Evolutionary conservation across 1,139 yeast species (phyloP).

Genomic region (Yamadazyma dendronema): DNA sequence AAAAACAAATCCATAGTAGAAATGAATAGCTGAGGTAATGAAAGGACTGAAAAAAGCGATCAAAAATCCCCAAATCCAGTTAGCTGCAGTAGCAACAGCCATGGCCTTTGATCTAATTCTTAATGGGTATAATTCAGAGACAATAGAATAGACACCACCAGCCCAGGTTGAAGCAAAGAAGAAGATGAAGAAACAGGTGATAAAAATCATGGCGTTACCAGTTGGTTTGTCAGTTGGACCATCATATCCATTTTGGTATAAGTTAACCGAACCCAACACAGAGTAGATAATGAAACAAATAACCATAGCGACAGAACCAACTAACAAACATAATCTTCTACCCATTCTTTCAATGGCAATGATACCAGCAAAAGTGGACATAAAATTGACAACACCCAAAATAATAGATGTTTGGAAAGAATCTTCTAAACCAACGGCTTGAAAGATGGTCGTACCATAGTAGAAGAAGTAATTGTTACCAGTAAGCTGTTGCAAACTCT

Average conservation of each 20-base stretch:
- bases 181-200: conserved; percentile 75
- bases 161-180: conserved; percentile 87
- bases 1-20: conserved; percentile 70
- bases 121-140: conserved; percentile 76
- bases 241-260: conserved; percentile 51
- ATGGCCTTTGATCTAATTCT: conserved; percentile 79
- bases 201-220: conserved; percentile 72
- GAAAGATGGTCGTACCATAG: conserved; percentile 76
- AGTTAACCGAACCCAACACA: conserved; percentile 53
- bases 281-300: conserved; percentile 60
- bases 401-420: conserved; percentile 75
- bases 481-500: conserved; percentile 72
- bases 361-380: conserved; percentile 66
- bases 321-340: conserved; percentile 63
- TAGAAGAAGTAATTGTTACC: conserved; percentile 83
- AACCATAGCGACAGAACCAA: conserved; percentile 48
- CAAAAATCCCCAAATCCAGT: conserved; percentile 79
- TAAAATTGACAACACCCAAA: conserved; percentile 74
- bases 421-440: conserved; percentile 70
- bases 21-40: conserved; percentile 46
- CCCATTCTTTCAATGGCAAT: conserved; percentile 68
- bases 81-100: conserved; percentile 70
- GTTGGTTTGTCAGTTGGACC: conserved; percentile 38
- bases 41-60: conserved; percentile 75
- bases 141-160: conserved; percentile 73